Percentiles rank a stretch among this genome's conserved stretches.
Evolutionary conservation across 352 stramenopile species (phyloP).

Genomic region (Globisporangium acanthophoron): DNA sequence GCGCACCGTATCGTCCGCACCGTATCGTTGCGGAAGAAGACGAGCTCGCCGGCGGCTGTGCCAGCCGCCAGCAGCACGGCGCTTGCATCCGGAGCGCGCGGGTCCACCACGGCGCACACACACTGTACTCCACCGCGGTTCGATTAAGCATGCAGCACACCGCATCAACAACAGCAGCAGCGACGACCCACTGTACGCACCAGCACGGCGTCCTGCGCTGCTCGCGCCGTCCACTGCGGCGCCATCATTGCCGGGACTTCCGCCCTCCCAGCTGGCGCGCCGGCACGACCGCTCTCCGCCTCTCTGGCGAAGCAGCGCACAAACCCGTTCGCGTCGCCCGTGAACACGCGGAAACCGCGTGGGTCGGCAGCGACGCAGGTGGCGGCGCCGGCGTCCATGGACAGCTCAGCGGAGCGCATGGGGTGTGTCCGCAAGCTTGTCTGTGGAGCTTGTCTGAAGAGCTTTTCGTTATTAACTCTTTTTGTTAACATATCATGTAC

Average conservation of each 20-base stretch:
- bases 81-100: not conserved
- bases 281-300: not conserved
- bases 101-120: conserved; percentile 12
- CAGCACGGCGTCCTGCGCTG: conserved; percentile 7
- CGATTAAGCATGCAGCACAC: not conserved
- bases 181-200: not conserved
- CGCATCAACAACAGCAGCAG: not conserved
- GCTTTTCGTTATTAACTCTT: no score
- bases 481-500: not conserved
- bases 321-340: conserved; percentile 12
- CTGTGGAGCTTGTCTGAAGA: no score
- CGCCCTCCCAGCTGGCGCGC: not conserved
- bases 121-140: conserved; percentile 4
- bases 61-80: conserved; percentile 31
- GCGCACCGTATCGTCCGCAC: conserved; percentile 2
- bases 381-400: conserved; percentile 1
- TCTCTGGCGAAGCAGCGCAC: conserved; percentile 15
- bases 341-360: conserved; percentile 2
- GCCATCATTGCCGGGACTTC: not conserved
- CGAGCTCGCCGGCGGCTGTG: conserved; percentile 33
- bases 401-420: not conserved
- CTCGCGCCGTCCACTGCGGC: conserved; percentile 1
- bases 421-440: no score
- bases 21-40: conserved; percentile 39
- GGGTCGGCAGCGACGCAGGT: conserved; percentile 11